Evolutionary conservation across 139 green algal genomes (phyloP).

Genomic region (Chlamydomonas asymmetrica): DNA sequence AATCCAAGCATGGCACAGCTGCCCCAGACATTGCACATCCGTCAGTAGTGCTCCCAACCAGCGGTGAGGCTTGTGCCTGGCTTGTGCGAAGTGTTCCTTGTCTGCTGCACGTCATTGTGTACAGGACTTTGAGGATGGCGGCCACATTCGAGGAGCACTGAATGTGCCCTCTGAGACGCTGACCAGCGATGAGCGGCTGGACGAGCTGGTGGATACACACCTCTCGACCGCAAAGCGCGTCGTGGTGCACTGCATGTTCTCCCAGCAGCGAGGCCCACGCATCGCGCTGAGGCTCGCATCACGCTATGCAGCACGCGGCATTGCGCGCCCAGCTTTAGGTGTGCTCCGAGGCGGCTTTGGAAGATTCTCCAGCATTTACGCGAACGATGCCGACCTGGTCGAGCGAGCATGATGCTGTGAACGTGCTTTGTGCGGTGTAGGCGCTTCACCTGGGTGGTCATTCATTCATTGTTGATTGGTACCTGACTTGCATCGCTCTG

Average conservation of each 20-base stretch:
- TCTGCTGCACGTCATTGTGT: background rate
- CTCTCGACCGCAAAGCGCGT: slow-evolving; percentile 2
- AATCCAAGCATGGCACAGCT: too few relatives aligned
- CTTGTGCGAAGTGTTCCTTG: background rate
- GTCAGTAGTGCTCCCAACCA: too few relatives aligned
- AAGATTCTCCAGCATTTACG: slow-evolving; percentile 9
- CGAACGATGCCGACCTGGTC: slow-evolving; percentile 10
- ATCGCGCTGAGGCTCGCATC: too few relatives aligned
- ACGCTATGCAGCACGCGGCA: too few relatives aligned
- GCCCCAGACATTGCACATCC: too few relatives aligned
- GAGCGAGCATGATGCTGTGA: background rate
- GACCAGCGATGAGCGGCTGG: background rate
- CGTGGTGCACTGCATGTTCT: slow-evolving; percentile 44
- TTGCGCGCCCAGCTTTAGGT: slow-evolving; percentile 10
- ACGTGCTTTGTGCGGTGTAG: too few relatives aligned
- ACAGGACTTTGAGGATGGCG: slow-evolving; percentile 14
- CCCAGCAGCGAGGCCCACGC: slow-evolving; percentile 15
- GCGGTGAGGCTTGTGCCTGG: too few relatives aligned
- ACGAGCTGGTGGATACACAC: slow-evolving; percentile 6
- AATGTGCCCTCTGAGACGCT: slow-evolving; percentile 5
- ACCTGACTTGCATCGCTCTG: too few relatives aligned
- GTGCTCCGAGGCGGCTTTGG: slow-evolving; percentile 31
- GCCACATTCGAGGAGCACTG: slow-evolving; percentile 9
- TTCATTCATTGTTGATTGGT: too few relatives aligned
- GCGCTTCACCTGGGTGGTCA: too few relatives aligned